A percentile compares a stretch with the other conserved stretches of the same genome.
phyloP scores from a whole-genome alignment of 1,139 yeast species.

The Lodderomyces jiufengensis region DNA sequence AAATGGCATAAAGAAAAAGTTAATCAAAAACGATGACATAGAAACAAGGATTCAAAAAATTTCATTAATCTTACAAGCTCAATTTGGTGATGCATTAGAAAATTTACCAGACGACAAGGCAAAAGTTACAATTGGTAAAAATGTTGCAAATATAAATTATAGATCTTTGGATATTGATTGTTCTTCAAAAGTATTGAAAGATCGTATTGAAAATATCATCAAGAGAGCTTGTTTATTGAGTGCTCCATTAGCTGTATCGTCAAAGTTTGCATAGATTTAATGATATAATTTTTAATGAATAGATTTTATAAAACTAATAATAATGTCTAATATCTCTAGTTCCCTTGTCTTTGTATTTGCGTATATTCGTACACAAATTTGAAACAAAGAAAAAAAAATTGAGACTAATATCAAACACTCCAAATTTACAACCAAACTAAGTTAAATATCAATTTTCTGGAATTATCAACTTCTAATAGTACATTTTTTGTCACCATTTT shows the following conservation, averaged over 20 bases:
- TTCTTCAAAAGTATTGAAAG: slow-evolving; percentile 69
- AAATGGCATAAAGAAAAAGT: slow-evolving; percentile 17
- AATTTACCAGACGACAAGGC: slow-evolving; percentile 44
- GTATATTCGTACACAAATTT: not conserved
- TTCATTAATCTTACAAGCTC: slow-evolving; percentile 65
- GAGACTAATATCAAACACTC: no score
- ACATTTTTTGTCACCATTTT: no score
- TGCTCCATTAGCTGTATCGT: slow-evolving; percentile 58
- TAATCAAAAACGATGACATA: slow-evolving; percentile 33
- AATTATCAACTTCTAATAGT: no score
- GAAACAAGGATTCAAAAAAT: slow-evolving; percentile 61
- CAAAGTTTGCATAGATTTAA: slow-evolving; percentile 1
- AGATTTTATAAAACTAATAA: no score
- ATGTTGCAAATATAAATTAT: slow-evolving; percentile 67
- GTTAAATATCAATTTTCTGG: no score
- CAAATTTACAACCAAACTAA: no score
- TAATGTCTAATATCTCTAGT: no score
- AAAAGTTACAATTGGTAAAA: slow-evolving; percentile 63
- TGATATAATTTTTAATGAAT: no score
- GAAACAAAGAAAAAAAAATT: no score
- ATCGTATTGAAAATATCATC: slow-evolving; percentile 78
- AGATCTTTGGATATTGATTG: slow-evolving; percentile 68
- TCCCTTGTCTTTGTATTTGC: no score
- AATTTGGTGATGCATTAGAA: slow-evolving; percentile 76
- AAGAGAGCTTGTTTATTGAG: slow-evolving; percentile 75